Evolutionary conservation across 176 grass and related monocot genomes (phyloP).

Genomic region (Bonia amplexicaulis): DNA sequence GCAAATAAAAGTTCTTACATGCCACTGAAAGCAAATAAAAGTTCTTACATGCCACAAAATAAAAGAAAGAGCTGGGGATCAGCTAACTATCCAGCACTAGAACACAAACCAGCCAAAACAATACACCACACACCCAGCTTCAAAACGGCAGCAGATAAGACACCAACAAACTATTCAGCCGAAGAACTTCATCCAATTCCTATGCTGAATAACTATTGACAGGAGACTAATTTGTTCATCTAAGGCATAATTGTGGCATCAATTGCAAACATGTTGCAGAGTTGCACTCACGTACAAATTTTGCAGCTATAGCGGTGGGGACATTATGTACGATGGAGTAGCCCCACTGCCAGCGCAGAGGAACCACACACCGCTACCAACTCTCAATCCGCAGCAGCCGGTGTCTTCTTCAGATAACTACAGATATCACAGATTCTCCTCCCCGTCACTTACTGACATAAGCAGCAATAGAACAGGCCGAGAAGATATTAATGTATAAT

Average conservation of each 20-base stretch:
- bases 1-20: no score
- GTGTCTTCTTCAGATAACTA: conserved; percentile 44
- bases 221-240: not conserved
- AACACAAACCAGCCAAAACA: no score
- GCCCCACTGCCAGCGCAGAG: conserved; percentile 63
- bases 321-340: conserved; percentile 50
- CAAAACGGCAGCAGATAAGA: no score
- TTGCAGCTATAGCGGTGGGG: conserved; percentile 55
- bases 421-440: conserved; percentile 65
- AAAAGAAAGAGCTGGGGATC: no score
- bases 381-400: conserved; percentile 58
- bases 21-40: no score
- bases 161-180: no score
- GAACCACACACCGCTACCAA: conserved; percentile 59
- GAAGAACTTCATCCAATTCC: no score
- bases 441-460: conserved; percentile 61
- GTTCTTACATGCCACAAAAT: no score
- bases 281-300: not conserved
- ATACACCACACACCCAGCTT: no score
- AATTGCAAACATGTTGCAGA: not conserved
- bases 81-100: no score
- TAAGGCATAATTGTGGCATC: not conserved
- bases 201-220: no score
- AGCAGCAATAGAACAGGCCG: conserved; percentile 43
- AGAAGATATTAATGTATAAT: conserved; percentile 61